Evolutionary conservation across 2,329 filamentous ascomycete species (phyloP).

Genomic region (Talaromyces sp.): DNA sequence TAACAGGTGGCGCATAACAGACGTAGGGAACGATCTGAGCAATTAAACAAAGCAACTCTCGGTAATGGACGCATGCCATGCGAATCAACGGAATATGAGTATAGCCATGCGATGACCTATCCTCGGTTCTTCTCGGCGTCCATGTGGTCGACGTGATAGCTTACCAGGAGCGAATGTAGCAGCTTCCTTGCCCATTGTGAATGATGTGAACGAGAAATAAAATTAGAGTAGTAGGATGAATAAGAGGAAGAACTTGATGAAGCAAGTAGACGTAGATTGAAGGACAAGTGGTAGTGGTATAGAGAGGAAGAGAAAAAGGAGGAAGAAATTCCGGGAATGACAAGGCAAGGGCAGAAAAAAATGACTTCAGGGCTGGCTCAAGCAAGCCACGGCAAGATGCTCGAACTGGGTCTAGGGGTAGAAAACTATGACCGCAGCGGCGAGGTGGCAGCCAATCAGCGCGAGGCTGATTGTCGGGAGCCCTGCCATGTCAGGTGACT

Average conservation of each 20-base stretch:
- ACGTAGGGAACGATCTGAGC: neutral
- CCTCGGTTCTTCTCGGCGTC: constrained; percentile 15
- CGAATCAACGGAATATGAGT: neutral
- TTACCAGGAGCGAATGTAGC: constrained; percentile 46
- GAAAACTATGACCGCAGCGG: constrained; percentile 36
- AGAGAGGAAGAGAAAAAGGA: neutral
- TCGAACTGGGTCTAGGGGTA: constrained; percentile 24
- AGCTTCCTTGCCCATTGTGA: constrained; percentile 46
- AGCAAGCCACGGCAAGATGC: neutral
- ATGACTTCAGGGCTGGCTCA: constrained; percentile 16
- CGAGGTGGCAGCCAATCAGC: constrained; percentile 34
- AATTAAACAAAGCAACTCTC: neutral
- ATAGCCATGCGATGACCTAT: constrained; percentile 11
- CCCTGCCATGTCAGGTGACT: neutral
- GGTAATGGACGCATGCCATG: neutral
- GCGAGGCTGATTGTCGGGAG: constrained; percentile 33
- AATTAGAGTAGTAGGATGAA: constrained; percentile 25
- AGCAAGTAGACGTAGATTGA: constrained; percentile 15
- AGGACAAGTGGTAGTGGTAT: neutral
- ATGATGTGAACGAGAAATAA: constrained; percentile 25
- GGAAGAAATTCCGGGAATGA: constrained; percentile 2
- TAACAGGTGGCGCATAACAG: neutral
- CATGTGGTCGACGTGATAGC: constrained; percentile 27
- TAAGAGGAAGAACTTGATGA: constrained; percentile 28
- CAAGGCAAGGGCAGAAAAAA: constrained; percentile 16